Evolutionary conservation across 257 asterid genomes (phyloP), one percentile per base, ranked within the genome.

Genomic region (Handroanthus guayacan): DNA sequence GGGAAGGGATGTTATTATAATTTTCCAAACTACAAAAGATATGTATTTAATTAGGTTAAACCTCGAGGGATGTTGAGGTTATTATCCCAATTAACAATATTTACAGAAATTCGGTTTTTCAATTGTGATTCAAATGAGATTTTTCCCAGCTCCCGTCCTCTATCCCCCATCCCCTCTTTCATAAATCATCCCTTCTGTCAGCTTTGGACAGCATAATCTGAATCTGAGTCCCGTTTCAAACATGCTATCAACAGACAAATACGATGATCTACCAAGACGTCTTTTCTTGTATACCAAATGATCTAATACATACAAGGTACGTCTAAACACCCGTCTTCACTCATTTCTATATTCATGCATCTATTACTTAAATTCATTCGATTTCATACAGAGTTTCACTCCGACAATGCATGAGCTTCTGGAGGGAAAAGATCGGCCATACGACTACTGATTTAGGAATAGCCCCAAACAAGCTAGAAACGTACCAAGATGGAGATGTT

Each of bases 231-330:
- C 47, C 34, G 47, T 31, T 39, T 73, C 10, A 43, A 60, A 71
- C 62, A 54, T 84, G 76, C 56, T 74, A 73, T 51, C 79, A 68
- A 74, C 97, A 95, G 99, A 87, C 94, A 36, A 95, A 95, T 78
- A 89, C 97, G 9, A 87, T 73, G 91, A 83, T 91, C 77, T 92
- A 92, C 86, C 97, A 95, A 88, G 98, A 92, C 5, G 97, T 95
- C 5, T 92, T 95, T 77, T 87, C 99, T 52, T 91, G 99, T 55
- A 87, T 95, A 79, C 99, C 98, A 1, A 95, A 87, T 38, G 97
- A 95, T 89, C 89, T 89, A 63, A 92, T 95, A 73, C 96, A 92
- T 48, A 85, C 99, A 68, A 92, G 99, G 99, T 95, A 80, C 3
- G 77, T 52, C 55, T 76, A 67, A 60, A 6, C 69, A 62, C 56